Evolutionary conservation across 2,329 filamentous ascomycete species (phyloP), one percentile per base, ranked within the genome.

Genomic region (Monascus ruber): DNA sequence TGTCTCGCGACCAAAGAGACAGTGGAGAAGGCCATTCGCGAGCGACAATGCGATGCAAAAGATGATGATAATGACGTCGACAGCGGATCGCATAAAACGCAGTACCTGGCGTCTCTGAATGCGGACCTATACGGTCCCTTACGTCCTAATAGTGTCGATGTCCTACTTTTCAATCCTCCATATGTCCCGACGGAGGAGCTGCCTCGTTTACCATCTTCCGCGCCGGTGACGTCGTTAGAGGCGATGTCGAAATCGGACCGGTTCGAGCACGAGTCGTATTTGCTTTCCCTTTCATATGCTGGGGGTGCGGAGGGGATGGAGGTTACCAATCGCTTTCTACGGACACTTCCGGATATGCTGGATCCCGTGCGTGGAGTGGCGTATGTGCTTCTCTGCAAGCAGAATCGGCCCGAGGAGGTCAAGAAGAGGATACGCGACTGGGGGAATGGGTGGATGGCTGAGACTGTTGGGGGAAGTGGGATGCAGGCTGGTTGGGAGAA

Each of bases 141-240:
- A 32, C 71, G 73, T 5, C 55, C 66, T 0, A 68, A 71, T 2
- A 63, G 65, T 31, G 73, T 94, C 4, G 91, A 98, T 56, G 73
- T 98, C 7, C 72, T 98, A 45, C 74, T 98, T 26, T 98, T 96
- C 72, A 98, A 98, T 58, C 91, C 91, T 38, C 91, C 91, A 0
- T 98, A 98, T 58, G 91, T 98, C 9, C 91, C 91, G 2, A 93
- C 88, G 2, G 73, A 81, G 25, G 75, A 79, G 32, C 65, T 93
- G 42, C 88, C 89, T 1, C 58, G 63, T 24, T 62, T 74, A 29
- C 63, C 72, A 5, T 46, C 45, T 1, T 41, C 43, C 9, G 46
- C 50, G 11, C 44, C 50, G 34, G 39, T 51, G 36, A 39, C 50
- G 42, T 37, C 59, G 55, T 47, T 48, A 25, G 40, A 52, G 36